Evolutionary conservation across 768 basidiomycete genomes (phyloP), one percentile per base, ranked within the genome.

Genomic region (Pisolithus microcarpus): DNA sequence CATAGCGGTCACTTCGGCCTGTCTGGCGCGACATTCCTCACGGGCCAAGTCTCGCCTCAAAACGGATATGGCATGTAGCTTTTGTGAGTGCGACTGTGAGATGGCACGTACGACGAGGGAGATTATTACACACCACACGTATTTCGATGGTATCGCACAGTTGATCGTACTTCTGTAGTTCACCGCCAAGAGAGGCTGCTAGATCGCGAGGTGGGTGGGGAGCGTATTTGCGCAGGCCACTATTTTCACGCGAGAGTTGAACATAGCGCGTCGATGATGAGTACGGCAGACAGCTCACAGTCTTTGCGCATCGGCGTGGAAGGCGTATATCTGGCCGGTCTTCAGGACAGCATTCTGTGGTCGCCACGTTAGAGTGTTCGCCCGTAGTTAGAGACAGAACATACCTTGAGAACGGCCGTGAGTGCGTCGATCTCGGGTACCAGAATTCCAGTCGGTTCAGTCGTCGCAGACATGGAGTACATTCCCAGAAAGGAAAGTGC

Each of bases 101-200:
- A 37, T 34, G 7, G 18, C 38, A 36, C 30, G 46, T 34, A 44
- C 5, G 38, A 37, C 24, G 23, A 30, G 43, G 30, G 37, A 39
- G 23, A 24, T 15, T 24, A 16, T 28, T 34, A 67, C 81, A 65
- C 64, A 81, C 88, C 56, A 91, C 58, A 48, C 81, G 79, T 38
- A 80, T 76, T 63, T 91, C 89, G 46, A 91, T 79, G 1, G 81
- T 72, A 61, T 91, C 89, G 58, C 86, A 87, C 5, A 89, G 55
- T 58, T 88, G 85, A 59, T 91, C 87, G 57, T 85, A 91, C 59
- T 78, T 84, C 62, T 90, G 86, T 3, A 89, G 71, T 60, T 88
- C 86, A 36, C 78, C 78, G 15, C 87, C 83, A 31, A 91, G 72
- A 16, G 84, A 75, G 3, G 79, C 70, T 3, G 78, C 81, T 11